Conservation (phyloP, 345 rosid species). For the Corchorus olitorius region DNA sequence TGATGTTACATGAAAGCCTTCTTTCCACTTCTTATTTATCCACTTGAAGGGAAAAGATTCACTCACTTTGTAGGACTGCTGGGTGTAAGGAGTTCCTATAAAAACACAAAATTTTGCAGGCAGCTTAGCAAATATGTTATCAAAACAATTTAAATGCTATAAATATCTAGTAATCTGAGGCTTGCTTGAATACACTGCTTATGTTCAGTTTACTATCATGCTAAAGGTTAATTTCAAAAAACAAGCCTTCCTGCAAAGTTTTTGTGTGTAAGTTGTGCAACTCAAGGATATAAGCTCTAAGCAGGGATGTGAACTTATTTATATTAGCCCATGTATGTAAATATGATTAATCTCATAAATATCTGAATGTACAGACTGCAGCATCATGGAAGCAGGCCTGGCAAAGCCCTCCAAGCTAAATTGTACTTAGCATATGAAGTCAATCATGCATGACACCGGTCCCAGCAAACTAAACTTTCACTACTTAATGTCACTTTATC, state of each 20-base stretch:
- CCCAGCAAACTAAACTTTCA: background rate
- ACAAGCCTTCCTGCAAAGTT: background rate
- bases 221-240: background rate
- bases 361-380: no score
- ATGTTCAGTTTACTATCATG: background rate
- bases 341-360: no score
- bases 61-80: slow-evolving; percentile 98
- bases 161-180: background rate
- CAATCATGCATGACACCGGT: background rate
- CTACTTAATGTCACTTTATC: background rate
- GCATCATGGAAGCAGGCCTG: no score
- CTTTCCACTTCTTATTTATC: slow-evolving; percentile 99
- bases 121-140: slow-evolving; percentile 9
- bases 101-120: slow-evolving; percentile 23
- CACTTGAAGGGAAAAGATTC: slow-evolving; percentile 97
- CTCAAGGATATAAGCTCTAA: background rate
- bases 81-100: slow-evolving; percentile 91
- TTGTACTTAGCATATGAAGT: slow-evolving; percentile 1
- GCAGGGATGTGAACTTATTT: no score
- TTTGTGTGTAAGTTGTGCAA: background rate
- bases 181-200: background rate
- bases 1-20: slow-evolving; percentile 96
- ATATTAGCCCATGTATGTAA: no score
- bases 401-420: no score
- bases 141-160: background rate